phyloP scores from a whole-genome alignment of 306 rosid genomes.

The Malus orientalis region DNA sequence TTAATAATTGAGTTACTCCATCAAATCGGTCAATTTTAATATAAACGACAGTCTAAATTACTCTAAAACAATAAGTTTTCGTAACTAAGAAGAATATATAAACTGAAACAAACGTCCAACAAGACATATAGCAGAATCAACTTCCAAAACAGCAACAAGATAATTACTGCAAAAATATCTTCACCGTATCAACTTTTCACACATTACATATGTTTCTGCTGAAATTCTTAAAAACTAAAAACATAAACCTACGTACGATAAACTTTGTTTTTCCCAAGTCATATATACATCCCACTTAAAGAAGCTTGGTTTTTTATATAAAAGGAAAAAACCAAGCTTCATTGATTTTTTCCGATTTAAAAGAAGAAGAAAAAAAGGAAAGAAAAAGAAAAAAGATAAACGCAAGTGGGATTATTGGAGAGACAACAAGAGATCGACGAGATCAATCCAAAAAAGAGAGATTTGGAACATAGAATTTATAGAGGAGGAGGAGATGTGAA shows the following conservation, averaged over 20 bases:
- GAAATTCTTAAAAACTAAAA: neutral
- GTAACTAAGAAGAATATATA: no score
- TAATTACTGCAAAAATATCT: neutral
- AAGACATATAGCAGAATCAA: neutral
- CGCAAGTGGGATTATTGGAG: neutral
- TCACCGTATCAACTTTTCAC: neutral
- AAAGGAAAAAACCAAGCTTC: slow-evolving; percentile 39
- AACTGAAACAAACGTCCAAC: neutral
- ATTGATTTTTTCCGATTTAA: neutral
- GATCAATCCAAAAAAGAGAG: neutral
- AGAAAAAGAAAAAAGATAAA: neutral
- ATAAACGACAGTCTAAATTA: no score
- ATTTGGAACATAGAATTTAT: neutral
- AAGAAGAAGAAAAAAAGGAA: neutral
- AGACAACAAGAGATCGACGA: neutral
- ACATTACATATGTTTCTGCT: neutral
- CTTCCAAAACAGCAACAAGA: neutral
- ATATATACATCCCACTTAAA: neutral
- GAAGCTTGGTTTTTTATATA: slow-evolving; percentile 37
- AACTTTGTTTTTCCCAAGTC: neutral
- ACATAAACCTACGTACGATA: neutral
- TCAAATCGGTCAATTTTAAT: no score
- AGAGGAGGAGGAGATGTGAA: neutral
- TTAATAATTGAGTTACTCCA: no score
- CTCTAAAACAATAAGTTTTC: no score